phyloP scores from a whole-genome alignment of 1,284 basidiomycete genomes.

The Tilletiaria anomala region DNA sequence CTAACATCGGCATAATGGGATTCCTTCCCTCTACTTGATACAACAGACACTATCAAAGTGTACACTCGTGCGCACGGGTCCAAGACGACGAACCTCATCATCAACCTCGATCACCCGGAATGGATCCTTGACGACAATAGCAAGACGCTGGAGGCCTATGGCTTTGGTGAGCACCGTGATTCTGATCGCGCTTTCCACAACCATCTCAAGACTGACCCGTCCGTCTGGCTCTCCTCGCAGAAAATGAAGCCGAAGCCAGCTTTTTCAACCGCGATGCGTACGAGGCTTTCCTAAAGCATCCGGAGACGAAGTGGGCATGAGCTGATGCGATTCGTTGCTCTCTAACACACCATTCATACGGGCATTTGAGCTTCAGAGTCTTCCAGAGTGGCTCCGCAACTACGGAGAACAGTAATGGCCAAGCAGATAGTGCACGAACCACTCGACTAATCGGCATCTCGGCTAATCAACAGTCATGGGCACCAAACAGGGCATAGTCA shows the following conservation, averaged over 20 bases:
- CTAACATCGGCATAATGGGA: not conserved
- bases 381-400: too few species aligned
- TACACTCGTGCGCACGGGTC: constrained; percentile 88
- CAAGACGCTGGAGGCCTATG: constrained; percentile 17
- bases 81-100: constrained; percentile 48
- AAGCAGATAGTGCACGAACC: too few species aligned
- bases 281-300: constrained; percentile 24
- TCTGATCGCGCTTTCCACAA: not conserved
- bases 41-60: constrained; percentile 59
- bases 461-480: too few species aligned
- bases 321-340: too few species aligned
- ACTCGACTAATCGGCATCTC: too few species aligned
- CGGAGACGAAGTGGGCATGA: constrained; percentile 33
- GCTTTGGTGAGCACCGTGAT: constrained; percentile 8
- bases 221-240: too few species aligned
- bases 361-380: too few species aligned
- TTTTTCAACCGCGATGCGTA: constrained; percentile 31
- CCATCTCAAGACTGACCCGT: too few species aligned
- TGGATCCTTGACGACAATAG: constrained; percentile 21
- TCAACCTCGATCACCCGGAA: constrained; percentile 35
- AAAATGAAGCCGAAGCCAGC: constrained; percentile 36
- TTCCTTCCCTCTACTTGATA: not conserved
- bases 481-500: too few species aligned
- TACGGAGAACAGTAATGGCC: too few species aligned
- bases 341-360: too few species aligned